Evolutionary conservation across 2,329 filamentous ascomycete species (phyloP), one percentile per base, ranked within the genome.

Genomic region (Neofusicoccum umdonicola): DNA sequence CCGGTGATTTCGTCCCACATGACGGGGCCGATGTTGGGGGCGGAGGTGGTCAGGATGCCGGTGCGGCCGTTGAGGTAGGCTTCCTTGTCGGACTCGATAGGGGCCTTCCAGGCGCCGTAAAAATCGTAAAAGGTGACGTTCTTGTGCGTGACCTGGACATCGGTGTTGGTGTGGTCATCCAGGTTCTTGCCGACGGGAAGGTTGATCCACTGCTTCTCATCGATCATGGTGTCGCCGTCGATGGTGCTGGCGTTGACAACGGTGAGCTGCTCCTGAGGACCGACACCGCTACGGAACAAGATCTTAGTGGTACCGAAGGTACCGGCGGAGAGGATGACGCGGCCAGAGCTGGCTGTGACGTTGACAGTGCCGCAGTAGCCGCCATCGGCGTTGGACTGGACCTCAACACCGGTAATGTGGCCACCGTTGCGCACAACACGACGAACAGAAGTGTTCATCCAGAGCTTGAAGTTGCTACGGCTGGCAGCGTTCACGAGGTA

Each of bases 231-330:
- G 6, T 72, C 48, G 6, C 81, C 78, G 66, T 82, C 81, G 7
- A 68, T 64, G 19, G 70, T 74, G 64, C 80, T 82, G 67, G 72
- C 74, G 71, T 80, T 76, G 44, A 83, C 82, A 27, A 77, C 72
- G 48, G 73, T 73, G 51, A 83, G 79, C 71, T 82, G 79, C 50
- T 78, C 78, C 60, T 76, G 75, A 22, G 87, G 88, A 4, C 89
- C 90, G 67, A 90, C 91, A 68, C 89, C 87, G 77, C 86, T 88
- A 70, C 88, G 83, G 76, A 90, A 81, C 2, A 92, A 82, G 54
- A 92, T 79, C 76, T 90, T 90, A 13, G 88, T 81, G 1, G 87
- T 87, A n/a, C 88, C 88, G 67, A 92, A 90, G 1, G 88, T 80
- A 54, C 90, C 90, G 1, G 88, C 85, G 17, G 89, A 85, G 37